phyloP scores from a whole-genome alignment of 371 early-diverging fungal species.

The Thermomucor indicae-seudaticae region DNA sequence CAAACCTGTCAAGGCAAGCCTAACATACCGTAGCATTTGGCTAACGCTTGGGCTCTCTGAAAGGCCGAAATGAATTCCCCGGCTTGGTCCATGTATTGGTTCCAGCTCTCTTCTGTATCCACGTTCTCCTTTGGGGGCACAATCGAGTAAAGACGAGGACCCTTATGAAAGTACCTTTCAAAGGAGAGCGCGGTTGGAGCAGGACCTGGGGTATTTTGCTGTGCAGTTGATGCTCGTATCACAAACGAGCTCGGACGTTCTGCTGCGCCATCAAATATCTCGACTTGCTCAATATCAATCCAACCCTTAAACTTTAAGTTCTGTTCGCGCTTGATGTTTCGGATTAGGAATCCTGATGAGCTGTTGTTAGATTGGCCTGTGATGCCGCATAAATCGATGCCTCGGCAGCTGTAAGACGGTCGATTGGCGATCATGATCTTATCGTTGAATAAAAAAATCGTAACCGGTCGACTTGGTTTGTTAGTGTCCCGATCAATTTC shows the following conservation, averaged over 20 bases:
- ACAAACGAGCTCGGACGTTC: slow-evolving; percentile 36
- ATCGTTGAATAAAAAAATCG: slow-evolving; percentile 38
- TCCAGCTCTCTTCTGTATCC: slow-evolving; percentile 2
- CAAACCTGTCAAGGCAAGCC: background rate
- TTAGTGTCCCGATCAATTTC: slow-evolving; percentile 31
- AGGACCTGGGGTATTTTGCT: slow-evolving; percentile 5
- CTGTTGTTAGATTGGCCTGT: background rate
- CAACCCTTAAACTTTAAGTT: slow-evolving; percentile 45
- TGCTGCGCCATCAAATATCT: slow-evolving; percentile 39
- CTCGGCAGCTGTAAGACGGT: slow-evolving; percentile 22
- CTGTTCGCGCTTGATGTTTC: slow-evolving; percentile 10
- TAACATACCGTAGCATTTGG: slow-evolving; percentile 17
- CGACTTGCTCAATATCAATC: slow-evolving; percentile 37
- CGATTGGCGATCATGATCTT: slow-evolving; percentile 40
- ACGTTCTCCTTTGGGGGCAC: slow-evolving; percentile 10
- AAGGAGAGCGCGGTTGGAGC: slow-evolving; percentile 15
- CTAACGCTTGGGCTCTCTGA: slow-evolving; percentile 26
- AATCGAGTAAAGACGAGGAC: slow-evolving; percentile 25
- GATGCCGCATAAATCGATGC: slow-evolving; percentile 20
- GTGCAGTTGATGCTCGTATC: slow-evolving; percentile 19
- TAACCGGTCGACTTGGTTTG: slow-evolving; percentile 29
- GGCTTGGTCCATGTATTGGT: slow-evolving; percentile 3
- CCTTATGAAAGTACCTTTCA: slow-evolving; percentile 34
- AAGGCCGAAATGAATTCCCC: slow-evolving; percentile 12
- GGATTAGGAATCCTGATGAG: slow-evolving; percentile 2